Evolutionary conservation across 768 basidiomycete species (phyloP).

Genomic region (Lentinula boryana): DNA sequence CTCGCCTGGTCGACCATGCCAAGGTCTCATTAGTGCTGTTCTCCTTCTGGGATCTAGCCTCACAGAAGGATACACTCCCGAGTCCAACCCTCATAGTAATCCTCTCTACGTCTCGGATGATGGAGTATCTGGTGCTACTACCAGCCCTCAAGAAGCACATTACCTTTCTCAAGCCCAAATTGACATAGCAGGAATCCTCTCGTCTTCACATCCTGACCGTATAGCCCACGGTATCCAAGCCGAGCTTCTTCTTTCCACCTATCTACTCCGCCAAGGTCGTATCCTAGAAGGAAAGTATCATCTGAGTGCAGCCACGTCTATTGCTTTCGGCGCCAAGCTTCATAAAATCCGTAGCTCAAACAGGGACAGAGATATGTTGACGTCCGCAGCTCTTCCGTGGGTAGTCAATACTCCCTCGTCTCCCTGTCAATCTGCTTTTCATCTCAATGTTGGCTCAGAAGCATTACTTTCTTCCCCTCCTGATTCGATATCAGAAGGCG

Average conservation of each 20-base stretch:
- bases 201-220: conserved; percentile 17
- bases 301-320: conserved; percentile 26
- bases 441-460: conserved; percentile 16
- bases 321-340: conserved; percentile 20
- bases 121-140: not conserved
- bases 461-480: conserved; percentile 12
- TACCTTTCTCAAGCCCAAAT: conserved; percentile 46
- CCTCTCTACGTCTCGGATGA: not conserved
- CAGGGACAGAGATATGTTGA: not conserved
- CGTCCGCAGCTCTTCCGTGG: not conserved
- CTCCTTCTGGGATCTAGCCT: conserved; percentile 51
- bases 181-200: conserved; percentile 13
- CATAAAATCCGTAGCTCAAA: conserved; percentile 24
- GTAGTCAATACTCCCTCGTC: not conserved
- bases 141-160: conserved; percentile 31
- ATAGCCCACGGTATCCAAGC: conserved; percentile 30
- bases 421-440: conserved; percentile 24
- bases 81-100: not conserved
- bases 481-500: conserved; percentile 17
- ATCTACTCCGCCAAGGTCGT: conserved; percentile 35
- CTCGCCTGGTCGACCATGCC: conserved; percentile 38
- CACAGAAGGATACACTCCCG: conserved; percentile 20
- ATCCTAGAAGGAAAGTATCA: conserved; percentile 36
- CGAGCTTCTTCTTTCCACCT: conserved; percentile 35
- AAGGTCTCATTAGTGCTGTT: conserved; percentile 41